These are phyloP conservation scores for Pinus taeda DNA, from an alignment of 75 land plant species.

Conservation along the genomic window DNA sequence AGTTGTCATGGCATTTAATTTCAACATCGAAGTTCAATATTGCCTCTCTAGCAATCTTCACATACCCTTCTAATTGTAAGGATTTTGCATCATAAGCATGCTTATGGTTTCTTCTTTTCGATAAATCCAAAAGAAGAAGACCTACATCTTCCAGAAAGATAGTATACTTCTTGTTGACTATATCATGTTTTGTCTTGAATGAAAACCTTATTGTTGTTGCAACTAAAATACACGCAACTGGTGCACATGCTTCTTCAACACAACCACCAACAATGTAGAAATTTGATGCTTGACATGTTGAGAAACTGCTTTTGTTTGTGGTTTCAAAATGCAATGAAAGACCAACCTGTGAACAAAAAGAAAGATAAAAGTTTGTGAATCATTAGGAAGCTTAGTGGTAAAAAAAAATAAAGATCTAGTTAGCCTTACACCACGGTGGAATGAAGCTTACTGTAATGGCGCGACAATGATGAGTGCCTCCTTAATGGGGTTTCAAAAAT, in stretches of 20 bases:
- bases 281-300: too few relatives aligned
- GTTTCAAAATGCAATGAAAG: too few relatives aligned
- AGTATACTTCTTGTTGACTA: constrained; percentile 34
- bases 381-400: too few relatives aligned
- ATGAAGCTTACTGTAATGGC: too few relatives aligned
- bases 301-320: too few relatives aligned
- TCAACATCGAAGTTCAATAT: constrained; percentile 55
- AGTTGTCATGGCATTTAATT: constrained; percentile 40
- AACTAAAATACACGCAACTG: constrained; percentile 74
- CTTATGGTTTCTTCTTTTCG: constrained; percentile 11
- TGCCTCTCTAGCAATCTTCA: constrained; percentile 78
- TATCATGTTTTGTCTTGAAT: constrained; percentile 30
- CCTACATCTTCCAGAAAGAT: constrained; percentile 82
- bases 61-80: constrained; percentile 64
- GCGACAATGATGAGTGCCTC: too few relatives aligned
- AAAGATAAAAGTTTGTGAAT: too few relatives aligned
- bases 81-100: constrained; percentile 40
- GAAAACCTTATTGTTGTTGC: constrained; percentile 74
- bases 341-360: too few relatives aligned
- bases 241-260: constrained; percentile 18
- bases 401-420: too few relatives aligned
- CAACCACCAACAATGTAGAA: neutral
- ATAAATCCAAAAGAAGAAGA: constrained; percentile 53
- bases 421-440: too few relatives aligned
- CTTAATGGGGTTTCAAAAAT: too few relatives aligned